Conservation (phyloP, 148 eudicot genomes). For the Chenopodium suecicum region DNA sequence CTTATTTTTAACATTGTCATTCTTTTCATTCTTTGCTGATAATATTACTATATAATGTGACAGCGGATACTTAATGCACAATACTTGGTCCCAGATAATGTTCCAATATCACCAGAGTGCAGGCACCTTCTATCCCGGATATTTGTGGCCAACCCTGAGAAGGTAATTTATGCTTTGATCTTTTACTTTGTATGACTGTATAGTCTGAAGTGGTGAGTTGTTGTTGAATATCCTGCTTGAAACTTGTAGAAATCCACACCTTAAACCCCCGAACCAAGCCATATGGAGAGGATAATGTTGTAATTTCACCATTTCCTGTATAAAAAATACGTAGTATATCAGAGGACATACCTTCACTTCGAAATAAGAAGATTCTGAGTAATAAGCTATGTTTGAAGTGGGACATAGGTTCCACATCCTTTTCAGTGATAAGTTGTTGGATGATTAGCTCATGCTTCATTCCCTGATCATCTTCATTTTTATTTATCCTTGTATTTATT, state of each 20-base stretch:
- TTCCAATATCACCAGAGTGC: constrained; percentile 63
- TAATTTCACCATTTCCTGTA: no score
- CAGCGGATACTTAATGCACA: constrained; percentile 72
- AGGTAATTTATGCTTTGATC: constrained; percentile 37
- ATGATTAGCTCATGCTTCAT: neutral
- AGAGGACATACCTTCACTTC: no score
- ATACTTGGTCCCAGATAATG: constrained; percentile 58
- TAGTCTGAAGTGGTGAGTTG: neutral
- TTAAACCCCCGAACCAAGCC: neutral
- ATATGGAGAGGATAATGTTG: neutral
- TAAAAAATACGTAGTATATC: no score
- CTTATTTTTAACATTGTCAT: neutral
- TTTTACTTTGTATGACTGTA: neutral
- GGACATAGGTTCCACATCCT: neutral
- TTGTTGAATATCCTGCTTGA: neutral
- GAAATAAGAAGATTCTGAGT: neutral
- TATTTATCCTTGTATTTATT: neutral
- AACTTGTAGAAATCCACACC: neutral
- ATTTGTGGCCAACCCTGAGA: constrained; percentile 69
- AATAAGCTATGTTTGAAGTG: neutral
- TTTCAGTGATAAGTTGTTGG: neutral
- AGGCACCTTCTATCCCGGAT: constrained; percentile 69
- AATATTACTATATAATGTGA: constrained; percentile 2
- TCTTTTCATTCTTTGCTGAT: neutral
- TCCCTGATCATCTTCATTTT: neutral